Evolutionary conservation across 371 early-diverging fungal species (phyloP), one percentile per base, ranked within the genome.

Genomic region (Paraphysoderma sedebokerense): DNA sequence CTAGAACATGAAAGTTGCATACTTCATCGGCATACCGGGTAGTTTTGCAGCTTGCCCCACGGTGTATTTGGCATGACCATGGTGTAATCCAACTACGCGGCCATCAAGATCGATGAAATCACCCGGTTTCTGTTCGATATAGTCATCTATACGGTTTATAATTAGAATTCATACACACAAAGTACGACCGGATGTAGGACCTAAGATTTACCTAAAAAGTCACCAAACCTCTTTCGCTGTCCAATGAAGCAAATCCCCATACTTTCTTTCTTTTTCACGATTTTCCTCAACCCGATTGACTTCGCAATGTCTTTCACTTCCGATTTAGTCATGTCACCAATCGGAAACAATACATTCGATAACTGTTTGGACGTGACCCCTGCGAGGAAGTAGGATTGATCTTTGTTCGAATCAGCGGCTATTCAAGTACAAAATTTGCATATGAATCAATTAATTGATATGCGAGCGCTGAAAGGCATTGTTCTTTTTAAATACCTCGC

Each of bases 241-340:
- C 93, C 92, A 4, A 95, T 81, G 70, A 95, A 92, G 50, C 96
- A 95, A 19, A 95, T 87, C 0, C 96, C 96, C 89, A 90, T 87
- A 55, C 87, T 87, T 54, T 95, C 96, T 32, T 70, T 72, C 60
- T 88, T 89, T 8, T 54, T 39, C 0, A 85, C 81, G 12, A 76
- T 57, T 3, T 57, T 70, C 0, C 56, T 58, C 26, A 86, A 64
- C 1, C 70, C 70, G 7, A 69, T 46, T 8, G 67, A 51, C 11
- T 49, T 13, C 0, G 92, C 96, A 23, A 88, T 55, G 3, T 50
- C 34, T 42, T 87, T 82, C 34, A 91, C 85, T 17, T 79, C 60
- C 0, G 59, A 32, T 53, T 95, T 95, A 15, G 44, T 41, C 23
- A 84, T 56, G n/a, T 65, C 54, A 2, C 91, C 92, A 8, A 95